Evolutionary conservation across 176 grass and related monocot species (phyloP).

Genomic region (Musa troglodytarum): DNA sequence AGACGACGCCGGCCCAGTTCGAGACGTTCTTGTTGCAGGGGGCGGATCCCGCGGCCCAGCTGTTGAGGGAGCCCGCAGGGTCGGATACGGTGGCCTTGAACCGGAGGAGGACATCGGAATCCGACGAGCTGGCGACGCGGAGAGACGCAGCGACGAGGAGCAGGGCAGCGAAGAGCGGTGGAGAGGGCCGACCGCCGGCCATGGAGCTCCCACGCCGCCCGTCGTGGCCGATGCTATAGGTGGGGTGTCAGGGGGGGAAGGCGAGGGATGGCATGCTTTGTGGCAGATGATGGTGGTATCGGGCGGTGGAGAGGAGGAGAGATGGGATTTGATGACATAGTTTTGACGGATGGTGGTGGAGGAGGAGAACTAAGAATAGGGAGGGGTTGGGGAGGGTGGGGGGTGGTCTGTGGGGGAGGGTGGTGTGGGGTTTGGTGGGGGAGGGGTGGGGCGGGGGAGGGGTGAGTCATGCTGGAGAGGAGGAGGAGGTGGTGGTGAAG

Average conservation of each 20-base stretch:
- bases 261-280: neutral
- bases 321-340: neutral
- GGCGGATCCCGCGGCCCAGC: conserved; percentile 38
- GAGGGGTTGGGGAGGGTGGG: neutral
- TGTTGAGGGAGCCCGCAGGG: conserved; percentile 11
- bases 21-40: conserved; percentile 32
- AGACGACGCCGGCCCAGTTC: conserved; percentile 58
- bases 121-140: no score
- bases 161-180: neutral
- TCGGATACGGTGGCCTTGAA: conserved; percentile 47
- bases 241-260: neutral
- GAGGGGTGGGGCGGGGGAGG: conserved; percentile 10
- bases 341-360: no score
- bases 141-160: neutral
- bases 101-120: conserved; percentile 48
- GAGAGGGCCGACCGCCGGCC: neutral
- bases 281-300: neutral
- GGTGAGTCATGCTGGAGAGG: conserved; percentile 25
- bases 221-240: neutral
- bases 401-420: conserved; percentile 22
- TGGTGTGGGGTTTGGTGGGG: conserved; percentile 15
- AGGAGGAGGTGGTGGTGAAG: conserved; percentile 8
- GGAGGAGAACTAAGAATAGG: neutral
- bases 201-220: neutral
- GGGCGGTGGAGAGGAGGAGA: neutral